Evolutionary conservation across 768 basidiomycete species (phyloP).

Genomic region (Trametes villosa): DNA sequence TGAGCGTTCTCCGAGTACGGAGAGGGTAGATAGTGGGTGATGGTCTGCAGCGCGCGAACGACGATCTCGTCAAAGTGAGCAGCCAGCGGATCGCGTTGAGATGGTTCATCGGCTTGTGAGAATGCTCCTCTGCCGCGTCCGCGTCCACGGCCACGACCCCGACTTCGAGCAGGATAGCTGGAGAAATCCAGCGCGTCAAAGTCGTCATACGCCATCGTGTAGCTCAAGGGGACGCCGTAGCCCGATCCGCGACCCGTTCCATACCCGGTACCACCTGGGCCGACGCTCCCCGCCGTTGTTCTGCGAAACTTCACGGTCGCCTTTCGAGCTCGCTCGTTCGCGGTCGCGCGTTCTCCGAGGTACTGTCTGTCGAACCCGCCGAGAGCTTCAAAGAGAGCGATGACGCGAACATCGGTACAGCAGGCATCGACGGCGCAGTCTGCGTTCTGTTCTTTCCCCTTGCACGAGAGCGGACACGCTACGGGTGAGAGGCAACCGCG

Average conservation of each 20-base stretch:
- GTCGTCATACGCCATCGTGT: neutral
- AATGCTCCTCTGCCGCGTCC: too few species aligned
- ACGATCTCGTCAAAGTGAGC: conserved; percentile 46
- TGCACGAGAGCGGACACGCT: conserved; percentile 46
- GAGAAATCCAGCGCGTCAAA: neutral
- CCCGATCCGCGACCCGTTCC: conserved; percentile 33
- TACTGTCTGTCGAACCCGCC: conserved; percentile 54
- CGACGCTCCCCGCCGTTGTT: conserved; percentile 38
- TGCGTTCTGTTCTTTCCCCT: conserved; percentile 41
- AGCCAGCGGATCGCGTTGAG: conserved; percentile 23
- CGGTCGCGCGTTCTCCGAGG: conserved; percentile 44
- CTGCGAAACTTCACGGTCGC: conserved; percentile 31
- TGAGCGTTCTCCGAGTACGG: conserved; percentile 49
- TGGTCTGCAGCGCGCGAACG: conserved; percentile 42
- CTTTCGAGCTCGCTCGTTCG: conserved; percentile 43
- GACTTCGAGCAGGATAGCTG: conserved; percentile 1
- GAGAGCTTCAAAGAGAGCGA: conserved; percentile 55
- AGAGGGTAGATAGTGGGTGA: conserved; percentile 48
- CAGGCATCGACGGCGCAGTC: conserved; percentile 45
- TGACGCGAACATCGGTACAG: conserved; percentile 51
- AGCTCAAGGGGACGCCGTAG: neutral
- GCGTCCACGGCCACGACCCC: conserved; percentile 5
- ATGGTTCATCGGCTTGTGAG: neutral
- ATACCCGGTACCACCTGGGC: conserved; percentile 60
- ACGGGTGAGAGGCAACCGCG: conserved; percentile 51